These are phyloP conservation scores for Botrytis cinerea DNA, from an alignment of 2,329 filamentous ascomycete genomes.

Conservation along the genomic window DNA sequence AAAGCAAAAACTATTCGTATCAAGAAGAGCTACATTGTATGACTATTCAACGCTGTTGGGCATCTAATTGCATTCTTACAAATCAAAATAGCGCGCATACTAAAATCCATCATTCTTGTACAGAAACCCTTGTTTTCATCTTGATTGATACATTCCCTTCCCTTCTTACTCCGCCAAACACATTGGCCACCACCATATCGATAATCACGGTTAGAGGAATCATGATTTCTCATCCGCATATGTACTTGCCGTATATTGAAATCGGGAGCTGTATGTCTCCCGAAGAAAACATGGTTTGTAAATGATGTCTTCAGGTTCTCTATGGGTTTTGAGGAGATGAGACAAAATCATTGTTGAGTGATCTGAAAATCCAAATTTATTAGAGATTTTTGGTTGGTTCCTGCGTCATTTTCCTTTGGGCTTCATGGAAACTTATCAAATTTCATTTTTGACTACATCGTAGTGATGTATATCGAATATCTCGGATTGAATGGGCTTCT, in stretches of 20 bases:
- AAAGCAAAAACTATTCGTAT: background rate
- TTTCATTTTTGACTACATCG: background rate
- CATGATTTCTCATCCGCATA: background rate
- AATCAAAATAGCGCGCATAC: background rate
- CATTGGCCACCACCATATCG: no score
- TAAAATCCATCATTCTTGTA: background rate
- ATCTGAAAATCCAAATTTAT: no score
- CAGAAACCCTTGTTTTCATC: background rate
- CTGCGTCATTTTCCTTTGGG: background rate
- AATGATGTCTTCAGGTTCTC: background rate
- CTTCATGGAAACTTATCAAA: background rate
- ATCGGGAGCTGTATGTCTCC: background rate
- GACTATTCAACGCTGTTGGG: background rate
- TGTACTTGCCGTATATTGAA: background rate
- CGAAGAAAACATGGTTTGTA: background rate
- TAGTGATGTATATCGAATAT: background rate
- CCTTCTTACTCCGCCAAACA: background rate
- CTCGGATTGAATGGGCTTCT: no score
- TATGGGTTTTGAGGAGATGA: background rate
- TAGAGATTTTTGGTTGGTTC: background rate
- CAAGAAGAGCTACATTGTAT: background rate
- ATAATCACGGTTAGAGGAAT: background rate
- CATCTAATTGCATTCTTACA: background rate
- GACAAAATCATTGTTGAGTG: background rate
- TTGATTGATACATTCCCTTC: background rate